phyloP scores from a whole-genome alignment of 768 basidiomycete species.

The Trametes cingulata region DNA sequence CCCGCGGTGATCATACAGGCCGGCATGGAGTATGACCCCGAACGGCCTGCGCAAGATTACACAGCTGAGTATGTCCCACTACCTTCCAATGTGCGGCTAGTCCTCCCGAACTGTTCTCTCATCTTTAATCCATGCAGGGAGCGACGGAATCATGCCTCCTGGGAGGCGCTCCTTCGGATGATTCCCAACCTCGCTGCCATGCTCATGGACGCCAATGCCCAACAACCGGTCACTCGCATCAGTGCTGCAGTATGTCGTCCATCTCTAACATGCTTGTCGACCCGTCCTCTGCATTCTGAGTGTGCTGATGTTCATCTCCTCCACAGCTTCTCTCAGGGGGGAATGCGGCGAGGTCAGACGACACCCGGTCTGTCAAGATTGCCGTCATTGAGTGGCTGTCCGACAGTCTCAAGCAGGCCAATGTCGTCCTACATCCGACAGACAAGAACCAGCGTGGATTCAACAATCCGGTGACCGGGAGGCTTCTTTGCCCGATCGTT shows the following conservation, averaged over 20 bases:
- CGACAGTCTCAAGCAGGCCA: too few relatives aligned
- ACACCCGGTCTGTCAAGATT: not conserved
- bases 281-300: too few relatives aligned
- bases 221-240: not conserved
- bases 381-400: slow-evolving; percentile 3
- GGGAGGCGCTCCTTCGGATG: not conserved
- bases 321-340: not conserved
- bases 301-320: too few relatives aligned
- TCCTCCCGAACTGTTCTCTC: too few relatives aligned
- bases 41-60: not conserved
- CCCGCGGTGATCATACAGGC: not conserved
- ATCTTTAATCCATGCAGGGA: too few relatives aligned
- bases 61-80: not conserved
- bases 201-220: not conserved
- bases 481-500: not conserved
- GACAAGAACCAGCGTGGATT: not conserved
- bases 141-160: not conserved
- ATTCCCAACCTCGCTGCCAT: not conserved
- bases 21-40: not conserved
- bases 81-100: not conserved
- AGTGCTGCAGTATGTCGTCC: not conserved
- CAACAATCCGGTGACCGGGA: not conserved
- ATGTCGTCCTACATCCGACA: not conserved
- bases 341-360: not conserved
- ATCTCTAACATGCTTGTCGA: too few relatives aligned